Percentiles rank a stretch among this genome's conserved stretches.
Conservation (phyloP, 495 filamentous ascomycete species). For the Hypoxylon intermedium region DNA sequence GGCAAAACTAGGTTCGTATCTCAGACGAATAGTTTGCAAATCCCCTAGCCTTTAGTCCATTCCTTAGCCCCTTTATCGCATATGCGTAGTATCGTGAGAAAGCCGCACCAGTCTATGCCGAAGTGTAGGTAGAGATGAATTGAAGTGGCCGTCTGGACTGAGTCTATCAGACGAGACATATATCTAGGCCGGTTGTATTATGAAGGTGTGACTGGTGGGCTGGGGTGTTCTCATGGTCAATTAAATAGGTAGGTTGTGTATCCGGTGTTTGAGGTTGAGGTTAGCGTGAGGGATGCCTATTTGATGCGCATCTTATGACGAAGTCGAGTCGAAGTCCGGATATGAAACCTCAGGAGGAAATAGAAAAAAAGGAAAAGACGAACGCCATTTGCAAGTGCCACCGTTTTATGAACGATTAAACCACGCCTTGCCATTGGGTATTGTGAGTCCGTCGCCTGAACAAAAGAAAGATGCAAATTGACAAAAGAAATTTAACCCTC, state of each 20-base stretch:
- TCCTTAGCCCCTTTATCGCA: slow-evolving; percentile 17
- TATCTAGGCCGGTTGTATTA: slow-evolving; percentile 26
- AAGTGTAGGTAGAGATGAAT: slow-evolving; percentile 19
- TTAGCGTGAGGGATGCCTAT: too few species aligned
- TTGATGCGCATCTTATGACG: background rate
- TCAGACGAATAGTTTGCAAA: slow-evolving; percentile 5
- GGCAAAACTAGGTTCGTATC: slow-evolving; percentile 5
- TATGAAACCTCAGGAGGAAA: too few species aligned
- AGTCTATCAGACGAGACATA: slow-evolving; percentile 24
- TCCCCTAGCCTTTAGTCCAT: background rate
- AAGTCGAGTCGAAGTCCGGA: too few species aligned
- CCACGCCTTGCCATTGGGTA: slow-evolving; percentile 36
- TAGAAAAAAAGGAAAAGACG: too few species aligned
- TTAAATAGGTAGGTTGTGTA: background rate
- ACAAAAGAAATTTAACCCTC: slow-evolving; percentile 35
- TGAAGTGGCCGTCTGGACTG: slow-evolving; percentile 2
- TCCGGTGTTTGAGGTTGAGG: background rate
- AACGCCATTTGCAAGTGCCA: slow-evolving; percentile 37
- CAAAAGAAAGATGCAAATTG: slow-evolving; percentile 29
- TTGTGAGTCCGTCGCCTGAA: slow-evolving; percentile 28
- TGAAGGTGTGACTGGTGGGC: slow-evolving; percentile 20
- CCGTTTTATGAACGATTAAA: slow-evolving; percentile 30
- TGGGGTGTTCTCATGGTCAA: slow-evolving; percentile 3
- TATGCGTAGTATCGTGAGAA: slow-evolving; percentile 35
- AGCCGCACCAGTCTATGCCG: slow-evolving; percentile 35